A percentile compares a stretch with the other conserved stretches of the same genome.
These are phyloP conservation scores for Malus orientalis DNA, from an alignment of 306 rosid species.

Conservation along the genomic window DNA sequence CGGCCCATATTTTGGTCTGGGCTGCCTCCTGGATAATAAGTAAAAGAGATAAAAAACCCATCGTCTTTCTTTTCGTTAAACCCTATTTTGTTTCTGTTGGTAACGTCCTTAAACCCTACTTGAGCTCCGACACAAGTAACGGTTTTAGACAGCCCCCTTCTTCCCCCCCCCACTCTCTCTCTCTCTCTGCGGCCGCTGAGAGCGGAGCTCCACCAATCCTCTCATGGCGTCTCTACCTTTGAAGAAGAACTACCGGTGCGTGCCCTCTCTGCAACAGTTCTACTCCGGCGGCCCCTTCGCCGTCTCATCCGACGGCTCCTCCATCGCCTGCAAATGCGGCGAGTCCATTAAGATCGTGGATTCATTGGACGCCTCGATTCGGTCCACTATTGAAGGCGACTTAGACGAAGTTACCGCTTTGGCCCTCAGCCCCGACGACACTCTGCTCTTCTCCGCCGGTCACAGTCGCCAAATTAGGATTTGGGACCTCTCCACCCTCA, in stretches of 20 bases:
- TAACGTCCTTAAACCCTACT: neutral
- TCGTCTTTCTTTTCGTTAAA: neutral
- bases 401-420: constrained; percentile 70
- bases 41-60: too few relatives aligned
- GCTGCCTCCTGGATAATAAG: neutral
- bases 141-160: neutral
- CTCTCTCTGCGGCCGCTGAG: neutral
- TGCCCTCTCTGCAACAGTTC: constrained; percentile 72
- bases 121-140: neutral
- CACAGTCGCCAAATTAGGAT: constrained; percentile 81
- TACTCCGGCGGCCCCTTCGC: constrained; percentile 76
- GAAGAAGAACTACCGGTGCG: constrained; percentile 57
- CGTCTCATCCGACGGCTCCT: constrained; percentile 73
- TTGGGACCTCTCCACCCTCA: constrained; percentile 73
- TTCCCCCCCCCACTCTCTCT: neutral
- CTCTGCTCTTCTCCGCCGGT: constrained; percentile 59
- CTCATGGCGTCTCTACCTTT: constrained; percentile 50
- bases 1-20: neutral
- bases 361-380: constrained; percentile 53
- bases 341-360: constrained; percentile 77
- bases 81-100: neutral
- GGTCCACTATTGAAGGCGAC: constrained; percentile 62
- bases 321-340: constrained; percentile 64
- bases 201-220: neutral
- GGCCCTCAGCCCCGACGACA: constrained; percentile 59